Percentiles rank a stretch among this genome's conserved stretches.
phyloP scores from a whole-genome alignment of 139 green algal species.

The Yamagishiella unicocca region DNA sequence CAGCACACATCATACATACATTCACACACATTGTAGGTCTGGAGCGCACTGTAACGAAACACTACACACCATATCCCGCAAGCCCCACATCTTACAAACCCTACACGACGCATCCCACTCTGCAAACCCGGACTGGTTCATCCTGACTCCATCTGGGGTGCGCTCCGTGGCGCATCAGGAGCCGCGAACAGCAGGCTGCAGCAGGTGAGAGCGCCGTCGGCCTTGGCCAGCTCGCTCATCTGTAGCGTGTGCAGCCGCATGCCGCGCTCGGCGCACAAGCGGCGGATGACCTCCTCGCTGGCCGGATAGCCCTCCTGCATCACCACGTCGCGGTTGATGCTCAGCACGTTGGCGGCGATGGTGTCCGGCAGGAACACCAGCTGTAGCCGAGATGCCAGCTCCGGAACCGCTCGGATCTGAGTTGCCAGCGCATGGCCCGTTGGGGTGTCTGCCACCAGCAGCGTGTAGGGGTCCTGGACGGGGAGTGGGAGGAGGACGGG shows the following conservation, averaged over 20 bases:
- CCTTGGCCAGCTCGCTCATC: slow-evolving; percentile 61
- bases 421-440: slow-evolving; percentile 1
- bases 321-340: slow-evolving; percentile 38
- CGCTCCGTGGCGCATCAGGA: neutral
- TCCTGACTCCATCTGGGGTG: too few species aligned
- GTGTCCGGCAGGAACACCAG: slow-evolving; percentile 41
- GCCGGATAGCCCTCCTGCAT: slow-evolving; percentile 47
- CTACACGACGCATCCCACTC: too few species aligned
- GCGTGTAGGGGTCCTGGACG: slow-evolving; percentile 16
- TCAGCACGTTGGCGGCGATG: slow-evolving; percentile 48
- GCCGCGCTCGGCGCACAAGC: slow-evolving; percentile 1
- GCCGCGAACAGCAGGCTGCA: slow-evolving; percentile 56
- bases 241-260: slow-evolving; percentile 41
- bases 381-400: neutral
- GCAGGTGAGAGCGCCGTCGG: slow-evolving; percentile 62
- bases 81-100: too few species aligned
- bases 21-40: too few species aligned
- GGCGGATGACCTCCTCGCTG: slow-evolving; percentile 42
- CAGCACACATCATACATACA: too few species aligned
- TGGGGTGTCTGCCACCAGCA: slow-evolving; percentile 41
- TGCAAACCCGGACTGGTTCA: too few species aligned
- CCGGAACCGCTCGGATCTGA: slow-evolving; percentile 15
- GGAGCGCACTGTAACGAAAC: too few species aligned
- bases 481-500: neutral
- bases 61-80: too few species aligned